Conservation (phyloP, 192 early-diverging fungal species). For the Backusella luteola region DNA sequence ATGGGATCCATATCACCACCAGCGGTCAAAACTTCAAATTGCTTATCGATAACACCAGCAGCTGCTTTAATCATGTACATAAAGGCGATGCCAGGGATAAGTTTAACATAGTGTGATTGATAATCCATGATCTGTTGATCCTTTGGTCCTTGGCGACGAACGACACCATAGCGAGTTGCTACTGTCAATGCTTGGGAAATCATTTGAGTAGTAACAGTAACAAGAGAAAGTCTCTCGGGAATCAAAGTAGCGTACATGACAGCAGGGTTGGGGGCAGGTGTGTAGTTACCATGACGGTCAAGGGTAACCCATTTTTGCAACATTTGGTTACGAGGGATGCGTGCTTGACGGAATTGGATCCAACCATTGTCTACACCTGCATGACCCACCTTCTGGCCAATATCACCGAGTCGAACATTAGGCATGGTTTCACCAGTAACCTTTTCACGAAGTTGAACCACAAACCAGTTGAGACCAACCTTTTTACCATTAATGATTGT, state of each 20-base stretch:
- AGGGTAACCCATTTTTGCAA: slow-evolving; percentile 56
- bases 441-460: slow-evolving; percentile 60
- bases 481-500: slow-evolving; percentile 57
- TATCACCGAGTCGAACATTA: slow-evolving; percentile 57
- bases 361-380: slow-evolving; percentile 66
- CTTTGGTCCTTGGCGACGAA: slow-evolving; percentile 58
- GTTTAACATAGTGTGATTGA: slow-evolving; percentile 55
- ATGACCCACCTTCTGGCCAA: slow-evolving; percentile 62
- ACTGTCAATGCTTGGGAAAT: slow-evolving; percentile 55
- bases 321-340: slow-evolving; percentile 58
- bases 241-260: slow-evolving; percentile 61
- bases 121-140: slow-evolving; percentile 69
- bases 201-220: slow-evolving; percentile 38
- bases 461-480: slow-evolving; percentile 66
- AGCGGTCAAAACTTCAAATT: slow-evolving; percentile 35
- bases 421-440: slow-evolving; percentile 49
- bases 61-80: slow-evolving; percentile 42
- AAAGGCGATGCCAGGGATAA: slow-evolving; percentile 55
- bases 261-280: slow-evolving; percentile 52
- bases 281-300: slow-evolving; percentile 47
- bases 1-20: slow-evolving; percentile 48
- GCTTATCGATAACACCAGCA: background rate
- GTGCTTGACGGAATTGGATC: slow-evolving; percentile 57
- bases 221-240: slow-evolving; percentile 59
- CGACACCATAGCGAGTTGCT: slow-evolving; percentile 58